Base-by-base conservation (phyloP, 306 rosid genomes). In the Sechiopsis laciniata region DNA sequence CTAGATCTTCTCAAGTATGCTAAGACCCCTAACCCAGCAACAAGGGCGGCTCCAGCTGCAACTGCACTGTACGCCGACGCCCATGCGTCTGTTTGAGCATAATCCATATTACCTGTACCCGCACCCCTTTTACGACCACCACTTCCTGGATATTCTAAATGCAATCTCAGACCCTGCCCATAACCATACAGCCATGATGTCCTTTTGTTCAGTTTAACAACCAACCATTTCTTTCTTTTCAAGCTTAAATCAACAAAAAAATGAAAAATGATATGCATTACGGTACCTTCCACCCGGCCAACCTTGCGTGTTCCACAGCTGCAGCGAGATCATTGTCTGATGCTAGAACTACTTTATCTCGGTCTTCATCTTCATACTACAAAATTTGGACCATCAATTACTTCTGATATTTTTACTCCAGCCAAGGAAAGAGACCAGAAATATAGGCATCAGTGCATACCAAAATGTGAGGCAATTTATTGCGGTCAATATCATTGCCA, bases 341-440 rank as follows among this genome's bases (percentile, higher is more conserved):
- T 78, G 96, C 91, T 79, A 95, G 76, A 21, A 95, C 85, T 69
- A 95, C 85, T 79, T 82, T 87, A 74, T 95, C 99, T 45, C 71
- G 88, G 75, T 95, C 99, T 83, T 91, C 99, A 75, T 95, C 99
- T 82, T 95, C 99, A 14, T 95, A 95, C 99, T 95, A 72, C 81
- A 78, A 60, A 77, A 80, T 53, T 19, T 57, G 29, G 63, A n/a
- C 12, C 29, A 35, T 19, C 35, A 26, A 24, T 70, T 50, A 32
- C 37, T 32, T 32, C 37, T 32, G 4, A 32, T 32, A 32, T 32
- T 32, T 32, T 1, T 32, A 32, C 37, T 60, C 45, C 26, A 48
- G 24, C 59, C 74, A 51, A 52, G 26, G 26, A 70, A 70, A 70
- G 40, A 22, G 21, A 69, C 58, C 4, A 24, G 21, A 8, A 3